phyloP scores from a whole-genome alignment of 768 basidiomycete genomes.

The Leccinum incarnatum region DNA sequence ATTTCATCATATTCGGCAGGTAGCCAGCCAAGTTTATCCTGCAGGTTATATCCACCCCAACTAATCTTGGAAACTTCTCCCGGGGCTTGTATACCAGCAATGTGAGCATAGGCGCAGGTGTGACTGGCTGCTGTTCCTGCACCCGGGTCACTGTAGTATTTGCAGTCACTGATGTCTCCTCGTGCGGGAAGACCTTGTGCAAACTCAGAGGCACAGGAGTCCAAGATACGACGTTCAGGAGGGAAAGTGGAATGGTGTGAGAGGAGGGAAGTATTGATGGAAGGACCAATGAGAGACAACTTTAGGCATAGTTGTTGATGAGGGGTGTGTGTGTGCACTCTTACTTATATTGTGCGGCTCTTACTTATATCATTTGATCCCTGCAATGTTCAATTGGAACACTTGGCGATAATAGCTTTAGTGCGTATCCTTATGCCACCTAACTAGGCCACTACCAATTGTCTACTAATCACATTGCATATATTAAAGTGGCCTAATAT shows the following conservation, averaged over 20 bases:
- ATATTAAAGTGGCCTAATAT: background rate
- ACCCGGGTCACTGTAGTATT: background rate
- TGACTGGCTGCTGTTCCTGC: background rate
- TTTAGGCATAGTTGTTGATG: background rate
- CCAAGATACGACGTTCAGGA: background rate
- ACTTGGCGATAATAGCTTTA: too few species aligned
- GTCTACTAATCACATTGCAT: too few species aligned
- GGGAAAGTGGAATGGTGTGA: background rate
- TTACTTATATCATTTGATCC: too few species aligned
- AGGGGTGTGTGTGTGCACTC: too few species aligned
- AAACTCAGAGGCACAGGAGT: background rate
- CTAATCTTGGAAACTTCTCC: background rate
- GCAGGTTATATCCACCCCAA: background rate
- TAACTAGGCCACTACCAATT: too few species aligned
- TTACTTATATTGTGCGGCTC: too few species aligned
- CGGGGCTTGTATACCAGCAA: background rate
- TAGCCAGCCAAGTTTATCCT: background rate
- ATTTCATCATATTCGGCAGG: background rate
- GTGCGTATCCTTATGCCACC: too few species aligned
- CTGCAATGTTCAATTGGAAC: too few species aligned
- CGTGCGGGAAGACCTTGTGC: background rate
- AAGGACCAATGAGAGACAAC: background rate
- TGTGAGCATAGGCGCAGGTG: background rate
- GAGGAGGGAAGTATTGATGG: background rate
- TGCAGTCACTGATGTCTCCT: background rate